Conservation (phyloP, 176 grass and related monocot genomes). For the Oryza australiensis region DNA sequence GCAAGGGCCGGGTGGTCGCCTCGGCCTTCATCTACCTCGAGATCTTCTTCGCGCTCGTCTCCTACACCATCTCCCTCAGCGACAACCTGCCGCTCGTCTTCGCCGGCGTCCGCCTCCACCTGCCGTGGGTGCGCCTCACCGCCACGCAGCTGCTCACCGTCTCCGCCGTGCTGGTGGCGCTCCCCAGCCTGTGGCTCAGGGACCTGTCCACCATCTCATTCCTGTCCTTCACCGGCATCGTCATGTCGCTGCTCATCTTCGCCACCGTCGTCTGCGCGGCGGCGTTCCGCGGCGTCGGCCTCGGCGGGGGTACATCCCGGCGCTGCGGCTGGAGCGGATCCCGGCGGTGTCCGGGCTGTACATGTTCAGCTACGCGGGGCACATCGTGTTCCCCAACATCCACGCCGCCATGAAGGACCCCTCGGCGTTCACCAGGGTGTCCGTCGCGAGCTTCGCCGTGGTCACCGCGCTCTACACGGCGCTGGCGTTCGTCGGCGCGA, state of each 20-base stretch:
- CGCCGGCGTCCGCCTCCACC: conserved; percentile 30
- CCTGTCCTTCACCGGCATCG: conserved; percentile 74
- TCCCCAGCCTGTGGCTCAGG: conserved; percentile 72
- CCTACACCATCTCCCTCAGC: conserved; percentile 84
- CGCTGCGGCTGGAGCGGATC: conserved; percentile 42
- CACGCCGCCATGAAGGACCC: conserved; percentile 77
- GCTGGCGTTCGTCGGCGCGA: conserved; percentile 61
- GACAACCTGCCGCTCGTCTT: conserved; percentile 85
- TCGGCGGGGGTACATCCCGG: conserved; percentile 40
- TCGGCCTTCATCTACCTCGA: conserved; percentile 75
- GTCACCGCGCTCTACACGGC: conserved; percentile 58
- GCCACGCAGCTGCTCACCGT: conserved; percentile 59
- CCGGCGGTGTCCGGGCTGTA: conserved; percentile 65
- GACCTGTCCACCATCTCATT: conserved; percentile 76
- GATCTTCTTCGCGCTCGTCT: conserved; percentile 83
- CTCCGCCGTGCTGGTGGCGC: conserved; percentile 53
- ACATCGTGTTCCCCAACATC: conserved; percentile 89
- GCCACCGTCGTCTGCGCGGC: conserved; percentile 48
- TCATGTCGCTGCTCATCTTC: conserved; percentile 75
- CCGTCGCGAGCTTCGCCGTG: conserved; percentile 68
- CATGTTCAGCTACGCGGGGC: conserved; percentile 73
- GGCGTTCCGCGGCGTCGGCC: conserved; percentile 18
- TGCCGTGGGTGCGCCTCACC: conserved; percentile 46
- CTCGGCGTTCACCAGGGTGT: conserved; percentile 65
- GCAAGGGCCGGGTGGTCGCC: conserved; percentile 47